A percentile compares a stretch with the other conserved stretches of the same genome.
Conservation (phyloP, 176 grass and related monocot genomes). For the Poa annua region DNA sequence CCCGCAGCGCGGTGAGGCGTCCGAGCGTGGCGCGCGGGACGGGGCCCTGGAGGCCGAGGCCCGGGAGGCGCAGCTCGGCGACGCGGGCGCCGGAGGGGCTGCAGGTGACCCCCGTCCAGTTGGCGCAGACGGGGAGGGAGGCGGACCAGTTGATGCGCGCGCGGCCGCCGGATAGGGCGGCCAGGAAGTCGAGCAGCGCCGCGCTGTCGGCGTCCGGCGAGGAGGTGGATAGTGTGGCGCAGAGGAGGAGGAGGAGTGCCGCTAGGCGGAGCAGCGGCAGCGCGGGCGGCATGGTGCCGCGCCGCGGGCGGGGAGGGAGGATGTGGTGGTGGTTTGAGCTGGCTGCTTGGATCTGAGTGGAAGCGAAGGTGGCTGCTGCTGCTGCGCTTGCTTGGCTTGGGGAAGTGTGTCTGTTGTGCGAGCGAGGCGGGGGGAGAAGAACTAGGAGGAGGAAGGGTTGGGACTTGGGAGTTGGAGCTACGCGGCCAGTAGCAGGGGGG, state of each 20-base stretch:
- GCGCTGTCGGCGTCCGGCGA: constrained; percentile 68
- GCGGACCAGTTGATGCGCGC: constrained; percentile 67
- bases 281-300: constrained; percentile 3
- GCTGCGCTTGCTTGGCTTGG: constrained; percentile 22
- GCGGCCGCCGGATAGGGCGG: neutral
- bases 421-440: neutral
- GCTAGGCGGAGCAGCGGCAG: neutral
- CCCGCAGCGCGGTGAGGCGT: constrained; percentile 64
- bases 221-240: neutral
- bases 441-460: neutral
- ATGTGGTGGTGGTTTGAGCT: neutral
- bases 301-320: no score
- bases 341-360: constrained; percentile 37
- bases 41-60: constrained; percentile 60
- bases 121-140: constrained; percentile 47
- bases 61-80: constrained; percentile 71
- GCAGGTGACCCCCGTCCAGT: constrained; percentile 93
- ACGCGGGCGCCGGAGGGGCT: constrained; percentile 59
- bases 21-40: constrained; percentile 66
- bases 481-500: neutral
- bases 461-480: neutral
- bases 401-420: neutral
- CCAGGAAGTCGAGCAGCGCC: constrained; percentile 74
- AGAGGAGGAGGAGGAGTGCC: constrained; percentile 37
- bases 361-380: constrained; percentile 3